Evolutionary conservation across 148 eudicot species (phyloP), one percentile per base, ranked within the genome.

Genomic region (Rhododendron griersonianum): DNA sequence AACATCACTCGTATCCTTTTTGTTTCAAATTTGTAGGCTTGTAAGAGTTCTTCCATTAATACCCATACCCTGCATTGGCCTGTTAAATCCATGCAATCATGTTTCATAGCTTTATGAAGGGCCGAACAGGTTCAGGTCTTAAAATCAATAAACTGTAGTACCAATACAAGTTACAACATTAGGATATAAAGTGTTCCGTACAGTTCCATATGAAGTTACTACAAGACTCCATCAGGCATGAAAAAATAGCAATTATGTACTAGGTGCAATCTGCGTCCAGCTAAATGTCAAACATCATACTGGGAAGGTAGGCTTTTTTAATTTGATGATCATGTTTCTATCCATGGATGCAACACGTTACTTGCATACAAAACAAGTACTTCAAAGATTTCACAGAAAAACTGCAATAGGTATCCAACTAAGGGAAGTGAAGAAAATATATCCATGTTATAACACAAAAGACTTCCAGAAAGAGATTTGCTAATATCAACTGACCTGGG

Each of bases 401-500:
- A 53, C 83, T 47, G 89, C 6, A 51, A 33, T 51, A 55, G 21
- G 19, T 35, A 69, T 67, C 74, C 3, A 87, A 28, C 53, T 18
- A 65, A 21, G 53, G 45, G 30, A 83, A 84, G 47, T 84, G 35
- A 47, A 48, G 81, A 79, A 50, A 81, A 76, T 44, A 41, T 57
- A 55, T 33, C 19, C 25, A 19, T 41, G 25, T 8, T 35, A 18
- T 33, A 74, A 39, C 21, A 65, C 37, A 63, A 86, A 71, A 7
- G 44, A 81, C 55, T 45, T 86, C 21, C 81, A 11, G 55, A 84
- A 55, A 84, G 51, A 28, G 7, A 84, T 35, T 33, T 75, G 13
- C 13, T 25, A 25, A 51, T 50, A 53, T 75, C 35, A 47, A 86
- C 92, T 82, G 73, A 95, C 98, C 93, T 81, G 92, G 93, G 69